Base-by-base conservation (phyloP, 2,329 filamentous ascomycete genomes). In the Coleophoma eucalyptorum region DNA sequence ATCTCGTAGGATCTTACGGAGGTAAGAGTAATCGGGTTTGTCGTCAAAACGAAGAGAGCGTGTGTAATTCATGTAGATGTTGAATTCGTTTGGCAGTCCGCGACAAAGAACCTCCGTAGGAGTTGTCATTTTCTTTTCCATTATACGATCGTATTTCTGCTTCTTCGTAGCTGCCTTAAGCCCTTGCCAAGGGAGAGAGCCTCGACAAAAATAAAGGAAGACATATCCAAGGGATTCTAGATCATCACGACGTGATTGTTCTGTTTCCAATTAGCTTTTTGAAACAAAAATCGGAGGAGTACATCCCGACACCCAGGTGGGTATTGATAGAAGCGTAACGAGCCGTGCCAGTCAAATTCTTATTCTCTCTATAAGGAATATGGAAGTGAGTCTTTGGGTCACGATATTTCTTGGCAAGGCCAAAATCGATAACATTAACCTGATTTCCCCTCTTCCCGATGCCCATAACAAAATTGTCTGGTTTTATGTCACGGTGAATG, bases 41-140 rank as follows among this genome's bases (percentile, higher is more conserved):
- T 99, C 94, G 70, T 99, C 94, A 75, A 99, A 99, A 64, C 94
- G 92, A 61, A 99, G 90, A 51, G 92, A 97, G 56, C 94, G 90
- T 49, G 93, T 97, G 81, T 99, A 97, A 86, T 97, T 97, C 58
- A 99, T 83, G 74, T 99, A 99, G 73, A 97, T 97, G 77, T 93
- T 92, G 65, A 99, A 99, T 77, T 99, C 94, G 73, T 97, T 97
- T 64, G 94, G 94, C 80, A 99, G 97, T 61, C 94, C 94, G 71
- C 93, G 91, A 86, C 94, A 99, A 46, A 99, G 89, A 45, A 97
- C 92, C 75, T 99, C 93, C 62, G 93, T 97, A 8, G 94, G 92
- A 3, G 94, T 99, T 13, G 94, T 99, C 94, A 97, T 97, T 90
- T 99, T 99, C 87, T 99, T 99, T 82, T 99, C 94, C 93, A 97